Evolutionary conservation across 192 early-diverging fungal species (phyloP).

Genomic region (Coemansia sp.): DNA sequence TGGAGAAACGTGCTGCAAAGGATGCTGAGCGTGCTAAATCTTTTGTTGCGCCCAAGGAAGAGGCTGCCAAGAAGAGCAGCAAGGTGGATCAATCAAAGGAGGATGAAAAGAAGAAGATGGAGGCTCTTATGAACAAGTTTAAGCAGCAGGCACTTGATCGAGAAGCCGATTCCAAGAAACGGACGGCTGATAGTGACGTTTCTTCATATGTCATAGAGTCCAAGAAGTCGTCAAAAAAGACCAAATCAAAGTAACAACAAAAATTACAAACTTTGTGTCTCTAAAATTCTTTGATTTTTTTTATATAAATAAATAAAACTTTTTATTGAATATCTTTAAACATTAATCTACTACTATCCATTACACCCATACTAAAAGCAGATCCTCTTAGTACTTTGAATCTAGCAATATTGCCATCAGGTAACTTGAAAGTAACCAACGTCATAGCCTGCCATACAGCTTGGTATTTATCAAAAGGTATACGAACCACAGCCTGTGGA

Average conservation of each 20-base stretch:
- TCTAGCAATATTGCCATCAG: constrained; percentile 10
- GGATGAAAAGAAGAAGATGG: constrained; percentile 39
- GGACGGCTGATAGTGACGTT: constrained; percentile 8
- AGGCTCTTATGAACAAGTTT: constrained; percentile 46
- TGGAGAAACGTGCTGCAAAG: constrained; percentile 63
- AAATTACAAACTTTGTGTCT: no score
- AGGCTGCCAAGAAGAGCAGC: neutral
- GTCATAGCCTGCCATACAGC: constrained; percentile 45
- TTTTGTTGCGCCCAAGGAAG: constrained; percentile 78
- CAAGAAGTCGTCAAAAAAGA: constrained; percentile 16
- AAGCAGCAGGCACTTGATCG: constrained; percentile 24
- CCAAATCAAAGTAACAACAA: constrained; percentile 15
- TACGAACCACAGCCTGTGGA: constrained; percentile 25
- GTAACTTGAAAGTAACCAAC: constrained; percentile 19
- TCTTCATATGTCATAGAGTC: constrained; percentile 14
- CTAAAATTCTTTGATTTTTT: no score
- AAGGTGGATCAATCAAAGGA: constrained; percentile 1
- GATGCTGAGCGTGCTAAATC: constrained; percentile 71
- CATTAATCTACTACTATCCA: constrained; percentile 14
- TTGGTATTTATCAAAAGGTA: constrained; percentile 28
- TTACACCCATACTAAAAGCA: constrained; percentile 43
- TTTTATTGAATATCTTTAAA: constrained; percentile 1
- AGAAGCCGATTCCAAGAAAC: constrained; percentile 13
- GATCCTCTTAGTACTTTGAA: constrained; percentile 34
- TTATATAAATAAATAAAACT: neutral